Evolutionary conservation across 73 alveolate species (phyloP).

Genomic region (Paramecium bursaria): DNA sequence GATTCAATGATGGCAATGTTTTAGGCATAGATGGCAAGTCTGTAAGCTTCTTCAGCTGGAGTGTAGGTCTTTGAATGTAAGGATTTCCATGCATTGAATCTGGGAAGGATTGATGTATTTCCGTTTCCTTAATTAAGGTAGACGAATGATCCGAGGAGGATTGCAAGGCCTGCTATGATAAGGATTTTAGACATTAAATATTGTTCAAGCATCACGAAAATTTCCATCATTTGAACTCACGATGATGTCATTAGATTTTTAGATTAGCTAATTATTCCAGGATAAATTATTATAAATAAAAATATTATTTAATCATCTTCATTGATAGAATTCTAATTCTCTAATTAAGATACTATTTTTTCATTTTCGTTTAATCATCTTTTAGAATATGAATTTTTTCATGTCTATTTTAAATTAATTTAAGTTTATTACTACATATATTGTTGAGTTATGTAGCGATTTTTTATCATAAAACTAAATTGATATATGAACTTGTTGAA

Average conservation of each 20-base stretch:
- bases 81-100: background rate
- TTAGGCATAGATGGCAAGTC: background rate
- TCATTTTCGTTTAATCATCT: too few species aligned
- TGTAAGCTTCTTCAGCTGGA: background rate
- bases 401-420: too few species aligned
- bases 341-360: too few species aligned
- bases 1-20: background rate
- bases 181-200: slow-evolving; percentile 23
- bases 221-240: background rate
- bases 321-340: background rate
- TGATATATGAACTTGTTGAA: too few species aligned
- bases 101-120: background rate
- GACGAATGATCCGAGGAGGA: slow-evolving; percentile 16
- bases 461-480: too few species aligned
- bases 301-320: too few species aligned
- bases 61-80: background rate
- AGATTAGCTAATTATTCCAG: background rate
- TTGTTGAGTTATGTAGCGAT: too few species aligned
- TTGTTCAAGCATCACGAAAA: background rate
- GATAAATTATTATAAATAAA: background rate
- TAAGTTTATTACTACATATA: too few species aligned
- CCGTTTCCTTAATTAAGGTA: background rate
- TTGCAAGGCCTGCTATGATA: slow-evolving; percentile 16
- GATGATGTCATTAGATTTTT: background rate
- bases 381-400: too few species aligned